Percentiles rank a stretch among this genome's conserved stretches.
These are phyloP conservation scores for Sporobolomyces phaffii DNA, from an alignment of 768 basidiomycete species.

Conservation along the genomic window DNA sequence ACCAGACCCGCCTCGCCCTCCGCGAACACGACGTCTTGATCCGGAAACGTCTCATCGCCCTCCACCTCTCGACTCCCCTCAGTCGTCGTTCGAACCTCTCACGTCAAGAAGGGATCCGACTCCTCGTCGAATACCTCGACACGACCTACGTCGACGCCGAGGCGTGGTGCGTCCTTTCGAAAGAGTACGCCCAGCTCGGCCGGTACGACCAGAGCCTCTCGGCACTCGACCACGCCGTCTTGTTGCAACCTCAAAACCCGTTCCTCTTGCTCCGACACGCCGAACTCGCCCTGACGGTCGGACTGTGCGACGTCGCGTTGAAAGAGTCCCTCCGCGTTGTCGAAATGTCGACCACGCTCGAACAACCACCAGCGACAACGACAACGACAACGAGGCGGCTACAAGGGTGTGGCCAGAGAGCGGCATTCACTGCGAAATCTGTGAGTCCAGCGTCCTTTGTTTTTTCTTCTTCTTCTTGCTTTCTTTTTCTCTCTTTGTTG, in stretches of 20 bases:
- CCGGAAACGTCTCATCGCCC: slow-evolving; percentile 76
- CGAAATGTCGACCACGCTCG: slow-evolving; percentile 56
- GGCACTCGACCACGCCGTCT: slow-evolving; percentile 70
- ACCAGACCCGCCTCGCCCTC: slow-evolving; percentile 56
- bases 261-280: slow-evolving; percentile 77
- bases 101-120: slow-evolving; percentile 61
- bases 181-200: slow-evolving; percentile 66
- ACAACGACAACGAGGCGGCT: not conserved
- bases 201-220: slow-evolving; percentile 68
- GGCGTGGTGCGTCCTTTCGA: slow-evolving; percentile 79
- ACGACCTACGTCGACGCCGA: slow-evolving; percentile 83
- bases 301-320: slow-evolving; percentile 66
- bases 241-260: slow-evolving; percentile 78
- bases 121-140: slow-evolving; percentile 69
- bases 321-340: slow-evolving; percentile 71
- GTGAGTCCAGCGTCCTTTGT: too few relatives aligned
- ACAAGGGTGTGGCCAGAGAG: slow-evolving; percentile 32
- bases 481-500: too few relatives aligned
- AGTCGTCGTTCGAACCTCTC: slow-evolving; percentile 50
- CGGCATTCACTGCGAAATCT: slow-evolving; percentile 37
- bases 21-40: slow-evolving; percentile 63
- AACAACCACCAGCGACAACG: slow-evolving; percentile 49
- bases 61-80: slow-evolving; percentile 53
- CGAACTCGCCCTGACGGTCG: slow-evolving; percentile 76
- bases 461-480: too few relatives aligned